Evolutionary conservation across 768 basidiomycete species (phyloP).

Genomic region (Boletus coccyginus): DNA sequence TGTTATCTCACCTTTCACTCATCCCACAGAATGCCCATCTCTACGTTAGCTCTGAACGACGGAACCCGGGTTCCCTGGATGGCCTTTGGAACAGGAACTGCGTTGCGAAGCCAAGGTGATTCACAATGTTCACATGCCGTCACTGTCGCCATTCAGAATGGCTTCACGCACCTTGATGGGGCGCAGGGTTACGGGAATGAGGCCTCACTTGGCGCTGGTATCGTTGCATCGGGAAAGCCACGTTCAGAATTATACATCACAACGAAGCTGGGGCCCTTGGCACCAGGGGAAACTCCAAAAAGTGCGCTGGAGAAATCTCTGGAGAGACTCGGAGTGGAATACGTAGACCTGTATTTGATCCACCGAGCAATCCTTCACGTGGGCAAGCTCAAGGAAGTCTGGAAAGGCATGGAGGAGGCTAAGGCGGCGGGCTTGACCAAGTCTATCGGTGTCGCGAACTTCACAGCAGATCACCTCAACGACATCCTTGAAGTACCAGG

Average conservation of each 20-base stretch:
- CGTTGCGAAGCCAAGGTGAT: conserved; percentile 34
- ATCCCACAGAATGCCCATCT: conserved; percentile 23
- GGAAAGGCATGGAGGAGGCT: conserved; percentile 61
- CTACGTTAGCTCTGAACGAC: conserved; percentile 50
- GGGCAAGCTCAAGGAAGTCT: conserved; percentile 48
- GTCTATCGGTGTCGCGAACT: conserved; percentile 54
- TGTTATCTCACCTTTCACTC: conserved; percentile 7
- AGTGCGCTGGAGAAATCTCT: conserved; percentile 52
- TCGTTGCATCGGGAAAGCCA: conserved; percentile 47
- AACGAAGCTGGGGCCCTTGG: conserved; percentile 45
- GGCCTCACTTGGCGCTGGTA: conserved; percentile 47
- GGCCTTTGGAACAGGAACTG: conserved; percentile 63
- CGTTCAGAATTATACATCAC: conserved; percentile 60
- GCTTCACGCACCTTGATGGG: conserved; percentile 65
- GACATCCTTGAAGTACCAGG: conserved; percentile 39
- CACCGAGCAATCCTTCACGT: conserved; percentile 31
- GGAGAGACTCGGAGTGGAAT: conserved; percentile 48
- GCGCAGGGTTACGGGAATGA: conserved; percentile 62
- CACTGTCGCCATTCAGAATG: conserved; percentile 48
- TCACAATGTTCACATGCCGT: conserved; percentile 37
- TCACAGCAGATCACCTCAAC: conserved; percentile 40
- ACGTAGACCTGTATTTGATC: conserved; percentile 64
- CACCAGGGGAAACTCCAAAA: conserved; percentile 44
- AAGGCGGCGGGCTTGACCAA: conserved; percentile 40
- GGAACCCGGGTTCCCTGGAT: conserved; percentile 54